Base-by-base conservation (phyloP, 2,329 filamentous ascomycete species). In the Monosporascus sp. region DNA sequence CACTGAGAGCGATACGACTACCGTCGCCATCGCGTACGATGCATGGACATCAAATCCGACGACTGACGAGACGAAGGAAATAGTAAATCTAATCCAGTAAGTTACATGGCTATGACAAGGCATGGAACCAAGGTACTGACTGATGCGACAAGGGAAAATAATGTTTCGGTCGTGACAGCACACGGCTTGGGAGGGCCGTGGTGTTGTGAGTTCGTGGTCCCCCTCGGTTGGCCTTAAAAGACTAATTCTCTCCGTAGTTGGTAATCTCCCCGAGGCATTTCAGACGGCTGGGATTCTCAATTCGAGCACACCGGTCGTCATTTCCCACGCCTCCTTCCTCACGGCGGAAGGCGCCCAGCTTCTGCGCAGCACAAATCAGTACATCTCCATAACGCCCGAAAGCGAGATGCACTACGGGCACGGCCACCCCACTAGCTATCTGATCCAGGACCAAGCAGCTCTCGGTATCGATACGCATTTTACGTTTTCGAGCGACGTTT, bases 401-500 rank as follows among this genome's bases (percentile, higher is more conserved):
- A 80, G 78, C 0, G 81, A 84, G 59, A 76, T 81, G 71, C 78
- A 82, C 62, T 83, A 77, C 63, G 80, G 81, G n/a, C 78, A 81
- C 58, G 70, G 67, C 0, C 77, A 83, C 53, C 70, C 72, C 1
- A 61, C 65, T 38, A 71, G 68, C 18, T 70, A 76, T 51, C 62
- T 70, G 8, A 68, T 77, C 28, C 72, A 72, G 28, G 79, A 84
- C 59, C 78, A 83, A 56, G 73, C 72, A 1, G 65, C 78, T 1
- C 70, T 84, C 0, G 80, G 80, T 3, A 69, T 82, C 9, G 79
- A 84, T 60, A 82, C 78, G 0, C 76, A 80, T 59, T 76, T 78
- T 55, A 77, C 77, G 9, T 82, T 73, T 62, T 77, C 73, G 0
- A 70, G 72, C 3, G 78, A 82, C 50, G 72, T 79, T 37, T 58